phyloP scores from a whole-genome alignment of 2,329 filamentous ascomycete genomes.

The Cordyceps cicadae region DNA sequence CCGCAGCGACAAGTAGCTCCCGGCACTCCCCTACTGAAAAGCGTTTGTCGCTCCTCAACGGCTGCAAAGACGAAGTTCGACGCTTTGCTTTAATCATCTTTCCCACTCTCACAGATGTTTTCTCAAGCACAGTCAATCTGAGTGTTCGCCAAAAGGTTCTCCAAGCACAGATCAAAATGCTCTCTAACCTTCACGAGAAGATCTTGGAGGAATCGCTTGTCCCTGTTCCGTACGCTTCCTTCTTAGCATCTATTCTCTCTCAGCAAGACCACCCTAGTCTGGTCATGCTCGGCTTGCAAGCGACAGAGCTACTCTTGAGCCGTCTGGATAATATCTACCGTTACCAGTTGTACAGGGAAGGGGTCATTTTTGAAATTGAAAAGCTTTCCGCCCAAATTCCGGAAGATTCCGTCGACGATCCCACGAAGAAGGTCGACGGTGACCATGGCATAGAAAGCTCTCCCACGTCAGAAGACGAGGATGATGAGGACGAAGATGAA shows the following conservation, averaged over 20 bases:
- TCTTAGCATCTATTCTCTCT: slow-evolving; percentile 86
- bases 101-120: slow-evolving; percentile 90
- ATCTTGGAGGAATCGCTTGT: slow-evolving; percentile 81
- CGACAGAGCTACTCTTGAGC: slow-evolving; percentile 77
- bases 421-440: slow-evolving; percentile 7
- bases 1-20: slow-evolving; percentile 5
- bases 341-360: slow-evolving; percentile 95
- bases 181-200: slow-evolving; percentile 80
- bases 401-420: slow-evolving; percentile 24
- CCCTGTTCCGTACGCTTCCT: slow-evolving; percentile 89
- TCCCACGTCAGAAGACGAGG: slow-evolving; percentile 2
- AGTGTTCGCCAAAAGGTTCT: slow-evolving; percentile 92
- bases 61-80: slow-evolving; percentile 79
- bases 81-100: slow-evolving; percentile 90
- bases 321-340: slow-evolving; percentile 82
- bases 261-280: slow-evolving; percentile 87
- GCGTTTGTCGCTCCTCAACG: slow-evolving; percentile 69
- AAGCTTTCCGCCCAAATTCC: slow-evolving; percentile 55
- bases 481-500: slow-evolving; percentile 15
- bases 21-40: slow-evolving; percentile 61
- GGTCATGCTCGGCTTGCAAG: slow-evolving; percentile 80
- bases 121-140: slow-evolving; percentile 94
- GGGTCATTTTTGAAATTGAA: slow-evolving; percentile 83
- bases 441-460: background rate
- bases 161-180: slow-evolving; percentile 93